These are phyloP conservation scores for Petunia axillaris DNA, from an alignment of 257 asterid species.

Conservation along the genomic window DNA sequence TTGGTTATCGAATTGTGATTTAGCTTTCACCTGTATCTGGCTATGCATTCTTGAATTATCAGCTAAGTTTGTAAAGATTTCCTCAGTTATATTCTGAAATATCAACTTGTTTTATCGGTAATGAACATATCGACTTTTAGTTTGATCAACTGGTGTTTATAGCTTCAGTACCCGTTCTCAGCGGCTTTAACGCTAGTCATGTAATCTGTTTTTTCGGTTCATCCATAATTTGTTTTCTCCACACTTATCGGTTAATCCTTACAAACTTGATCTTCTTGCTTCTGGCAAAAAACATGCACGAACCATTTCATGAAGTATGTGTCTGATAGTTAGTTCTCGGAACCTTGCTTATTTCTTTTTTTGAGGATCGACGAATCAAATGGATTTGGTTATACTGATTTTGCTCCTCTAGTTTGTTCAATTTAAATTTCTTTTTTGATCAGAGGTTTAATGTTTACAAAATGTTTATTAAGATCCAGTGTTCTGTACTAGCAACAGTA, in stretches of 20 bases:
- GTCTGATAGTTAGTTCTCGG: too few species aligned
- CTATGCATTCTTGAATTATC: slow-evolving; percentile 7
- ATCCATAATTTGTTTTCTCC: not conserved
- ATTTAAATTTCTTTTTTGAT: not conserved
- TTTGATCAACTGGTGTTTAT: not conserved
- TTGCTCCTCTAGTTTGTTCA: slow-evolving; percentile 4
- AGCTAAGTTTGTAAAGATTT: slow-evolving; percentile 5
- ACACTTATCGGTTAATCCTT: not conserved
- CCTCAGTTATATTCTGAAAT: not conserved
- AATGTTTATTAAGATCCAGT: not conserved
- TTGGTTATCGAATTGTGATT: not conserved
- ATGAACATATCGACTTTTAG: not conserved
- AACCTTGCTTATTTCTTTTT: too few species aligned
- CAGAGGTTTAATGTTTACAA: not conserved
- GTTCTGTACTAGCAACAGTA: not conserved
- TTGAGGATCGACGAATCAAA: too few species aligned
- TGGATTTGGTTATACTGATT: not conserved
- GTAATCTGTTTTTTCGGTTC: not conserved
- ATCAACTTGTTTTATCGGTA: not conserved
- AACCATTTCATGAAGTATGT: too few species aligned
- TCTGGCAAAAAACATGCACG: too few species aligned
- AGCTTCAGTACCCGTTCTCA: not conserved
- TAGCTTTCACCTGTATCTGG: not conserved
- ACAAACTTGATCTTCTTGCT: too few species aligned
- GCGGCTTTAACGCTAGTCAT: not conserved